A percentile compares a stretch with the other conserved stretches of the same genome.
phyloP scores from a whole-genome alignment of 2,329 filamentous ascomycete species.

The Rutstroemia sp. region DNA sequence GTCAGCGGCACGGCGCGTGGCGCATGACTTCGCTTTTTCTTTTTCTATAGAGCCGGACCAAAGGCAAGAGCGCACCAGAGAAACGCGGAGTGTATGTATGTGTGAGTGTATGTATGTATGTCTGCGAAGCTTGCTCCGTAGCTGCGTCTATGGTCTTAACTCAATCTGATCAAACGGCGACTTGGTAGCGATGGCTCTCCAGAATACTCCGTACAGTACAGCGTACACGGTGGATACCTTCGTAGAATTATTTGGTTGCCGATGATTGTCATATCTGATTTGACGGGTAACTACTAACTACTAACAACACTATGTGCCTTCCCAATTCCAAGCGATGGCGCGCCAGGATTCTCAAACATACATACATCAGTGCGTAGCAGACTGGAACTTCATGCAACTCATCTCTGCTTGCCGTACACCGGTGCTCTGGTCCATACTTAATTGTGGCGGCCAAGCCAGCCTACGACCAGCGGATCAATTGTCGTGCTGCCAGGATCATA shows the following conservation, averaged over 20 bases:
- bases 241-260: neutral
- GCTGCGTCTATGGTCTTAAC: constrained; percentile 9
- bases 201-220: too few species aligned
- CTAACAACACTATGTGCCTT: too few species aligned
- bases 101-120: too few species aligned
- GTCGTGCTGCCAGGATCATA: neutral
- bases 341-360: constrained; percentile 15
- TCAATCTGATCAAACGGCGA: constrained; percentile 10
- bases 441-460: constrained; percentile 9
- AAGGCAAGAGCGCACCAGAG: neutral
- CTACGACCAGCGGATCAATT: constrained; percentile 9
- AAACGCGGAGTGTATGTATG: too few species aligned
- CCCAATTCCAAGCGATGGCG: neutral
- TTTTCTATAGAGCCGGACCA: constrained; percentile 4
- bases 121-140: neutral
- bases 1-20: constrained; percentile 20
- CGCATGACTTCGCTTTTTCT: constrained; percentile 14
- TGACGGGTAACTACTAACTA: too few species aligned
- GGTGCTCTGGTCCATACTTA: constrained; percentile 20
- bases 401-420: constrained; percentile 27
- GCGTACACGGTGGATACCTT: too few species aligned
- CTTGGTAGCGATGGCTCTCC: too few species aligned
- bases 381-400: constrained; percentile 26
- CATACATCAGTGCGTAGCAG: constrained; percentile 20
- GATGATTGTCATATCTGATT: constrained; percentile 2